Base-by-base conservation (phyloP, 2,329 filamentous ascomycete species). In the Lecanosticta acicola region DNA sequence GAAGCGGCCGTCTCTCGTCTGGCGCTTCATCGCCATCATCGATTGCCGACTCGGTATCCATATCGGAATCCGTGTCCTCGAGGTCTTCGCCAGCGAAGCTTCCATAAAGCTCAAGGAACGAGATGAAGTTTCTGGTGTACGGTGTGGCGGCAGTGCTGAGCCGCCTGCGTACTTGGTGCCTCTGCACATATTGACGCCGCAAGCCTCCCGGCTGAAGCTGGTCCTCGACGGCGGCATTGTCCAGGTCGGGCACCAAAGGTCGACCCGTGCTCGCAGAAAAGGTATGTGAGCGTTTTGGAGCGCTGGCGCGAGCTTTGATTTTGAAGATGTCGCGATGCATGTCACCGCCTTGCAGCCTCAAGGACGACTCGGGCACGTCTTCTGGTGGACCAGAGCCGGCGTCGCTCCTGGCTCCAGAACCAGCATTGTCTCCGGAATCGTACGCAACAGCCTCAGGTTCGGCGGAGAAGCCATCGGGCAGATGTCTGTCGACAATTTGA, bases 311-410 rank as follows among this genome's bases (percentile, higher is more conserved):
- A 13, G 81, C 79, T 50, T 83, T 80, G 57, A 87, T 81, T 61
- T 80, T 84, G 74, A 85, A 90, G 26, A 90, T 76, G 58, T 87
- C 83, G 26, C 85, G 81, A 62, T 89, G 85, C 17, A 90, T 83
- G 58, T 90, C 85, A 33, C 85, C 85, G 41, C 85, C 85, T 59
- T 85, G 84, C 2, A 89, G 72, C 48, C 73, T 79, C 43, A 89
- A 70, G 0, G 85, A 89, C 1, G 84, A 87, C 49, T 83, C 78
- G 20, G 54, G 54, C 37, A 46, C 36, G 21, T 40, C 24, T 32
- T 18, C 46, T 38, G 21, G 52, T 42, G 14, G 50, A 44, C 20
- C 29, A 40, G 14, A 46, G 39, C 8, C 43, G 11, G 9, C 29
- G 33, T 10, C 36, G 10, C 21, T 21, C 29, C 36, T 38, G 19